A percentile compares a stretch with the other conserved stretches of the same genome.
These are phyloP conservation scores for Plasmodium vivax DNA, from an alignment of 169 alveolate genomes.

Conservation along the genomic window DNA sequence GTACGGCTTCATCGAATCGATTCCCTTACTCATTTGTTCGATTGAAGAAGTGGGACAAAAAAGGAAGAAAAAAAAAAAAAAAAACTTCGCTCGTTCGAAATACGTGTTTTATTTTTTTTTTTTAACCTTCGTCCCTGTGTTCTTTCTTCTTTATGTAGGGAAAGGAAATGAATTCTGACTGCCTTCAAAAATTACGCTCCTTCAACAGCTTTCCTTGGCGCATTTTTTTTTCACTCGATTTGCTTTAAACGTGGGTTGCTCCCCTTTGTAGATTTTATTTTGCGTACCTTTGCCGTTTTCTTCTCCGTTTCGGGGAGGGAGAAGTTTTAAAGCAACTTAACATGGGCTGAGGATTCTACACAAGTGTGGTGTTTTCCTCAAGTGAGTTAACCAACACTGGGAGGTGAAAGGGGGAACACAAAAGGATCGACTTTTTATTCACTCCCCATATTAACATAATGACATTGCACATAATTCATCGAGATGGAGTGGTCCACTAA, in stretches of 20 bases:
- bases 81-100: background rate
- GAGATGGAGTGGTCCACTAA: background rate
- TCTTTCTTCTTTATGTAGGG: background rate
- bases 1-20: constrained; percentile 48
- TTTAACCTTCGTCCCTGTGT: background rate
- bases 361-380: background rate
- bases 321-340: background rate
- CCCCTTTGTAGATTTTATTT: background rate
- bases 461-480: background rate
- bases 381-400: background rate
- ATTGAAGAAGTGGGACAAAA: background rate
- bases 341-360: background rate
- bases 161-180: background rate
- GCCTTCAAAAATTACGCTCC: background rate
- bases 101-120: background rate
- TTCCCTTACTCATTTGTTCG: constrained; percentile 8
- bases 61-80: background rate
- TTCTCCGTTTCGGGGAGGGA: background rate
- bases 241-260: background rate
- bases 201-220: background rate
- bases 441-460: background rate
- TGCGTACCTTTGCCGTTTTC: background rate
- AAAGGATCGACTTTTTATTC: background rate
- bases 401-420: background rate
- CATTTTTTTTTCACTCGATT: background rate